These are phyloP conservation scores for Emergomyces orientalis DNA, from an alignment of 2,329 filamentous ascomycete species.

Conservation along the genomic window DNA sequence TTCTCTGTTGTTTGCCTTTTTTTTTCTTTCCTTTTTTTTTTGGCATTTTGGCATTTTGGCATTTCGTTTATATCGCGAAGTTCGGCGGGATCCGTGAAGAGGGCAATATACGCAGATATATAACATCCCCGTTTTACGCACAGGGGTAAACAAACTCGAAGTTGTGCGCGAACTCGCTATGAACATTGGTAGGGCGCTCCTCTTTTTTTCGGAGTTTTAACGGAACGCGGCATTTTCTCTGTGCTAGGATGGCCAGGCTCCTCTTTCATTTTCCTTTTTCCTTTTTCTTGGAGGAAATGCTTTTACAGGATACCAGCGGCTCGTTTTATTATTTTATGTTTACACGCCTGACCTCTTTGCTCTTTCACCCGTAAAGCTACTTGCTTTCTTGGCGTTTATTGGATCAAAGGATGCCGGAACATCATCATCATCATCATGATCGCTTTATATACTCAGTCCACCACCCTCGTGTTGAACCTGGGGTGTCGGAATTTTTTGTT, in stretches of 20 bases:
- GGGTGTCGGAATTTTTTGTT: not conserved
- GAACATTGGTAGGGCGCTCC: not conserved
- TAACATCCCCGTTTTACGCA: not conserved
- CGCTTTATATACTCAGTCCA: not conserved
- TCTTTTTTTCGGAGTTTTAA: not conserved
- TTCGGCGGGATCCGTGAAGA: constrained; percentile 6
- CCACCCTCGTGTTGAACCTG: not conserved
- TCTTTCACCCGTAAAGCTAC: too few relatives aligned
- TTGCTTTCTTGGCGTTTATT: not conserved
- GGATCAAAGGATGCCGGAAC: not conserved
- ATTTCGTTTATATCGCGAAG: not conserved
- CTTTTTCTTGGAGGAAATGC: not conserved
- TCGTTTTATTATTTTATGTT: not conserved
- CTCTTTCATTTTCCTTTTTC: not conserved
- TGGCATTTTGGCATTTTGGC: not conserved
- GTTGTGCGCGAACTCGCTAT: not conserved
- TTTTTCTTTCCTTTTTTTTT: not conserved
- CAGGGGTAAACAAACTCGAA: not conserved
- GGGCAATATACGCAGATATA: not conserved
- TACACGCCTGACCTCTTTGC: not conserved
- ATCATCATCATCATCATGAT: not conserved
- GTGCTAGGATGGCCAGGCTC: not conserved
- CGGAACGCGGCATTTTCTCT: not conserved
- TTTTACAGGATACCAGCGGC: not conserved
- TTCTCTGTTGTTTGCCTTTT: not conserved